A percentile compares a stretch with the other conserved stretches of the same genome.
phyloP scores from a whole-genome alignment of 139 green algal species.

The Coccomyxa sp. region DNA sequence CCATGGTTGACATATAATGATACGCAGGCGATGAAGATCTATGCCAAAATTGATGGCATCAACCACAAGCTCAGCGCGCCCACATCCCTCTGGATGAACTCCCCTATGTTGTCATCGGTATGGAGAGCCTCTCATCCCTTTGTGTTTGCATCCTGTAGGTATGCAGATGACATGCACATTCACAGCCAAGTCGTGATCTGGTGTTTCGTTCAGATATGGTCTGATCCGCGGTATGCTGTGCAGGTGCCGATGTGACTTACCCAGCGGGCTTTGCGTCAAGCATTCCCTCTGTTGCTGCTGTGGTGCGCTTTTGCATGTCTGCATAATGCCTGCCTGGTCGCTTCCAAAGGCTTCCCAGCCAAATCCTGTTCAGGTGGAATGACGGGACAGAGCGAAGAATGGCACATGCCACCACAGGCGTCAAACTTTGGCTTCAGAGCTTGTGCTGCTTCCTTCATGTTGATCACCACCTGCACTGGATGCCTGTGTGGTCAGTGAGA shows the following conservation, averaged over 20 bases:
- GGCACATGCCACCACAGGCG: too few species aligned
- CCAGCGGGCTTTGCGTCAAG: slow-evolving; percentile 29
- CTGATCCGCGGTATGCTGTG: too few species aligned
- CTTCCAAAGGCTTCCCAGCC: too few species aligned
- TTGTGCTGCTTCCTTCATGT: too few species aligned
- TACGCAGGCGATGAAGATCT: slow-evolving; percentile 58
- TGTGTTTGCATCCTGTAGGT: neutral
- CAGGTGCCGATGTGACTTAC: slow-evolving; percentile 55
- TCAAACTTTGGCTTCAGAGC: too few species aligned
- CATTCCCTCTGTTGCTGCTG: slow-evolving; percentile 49
- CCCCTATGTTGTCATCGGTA: slow-evolving; percentile 64
- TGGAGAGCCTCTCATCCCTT: neutral
- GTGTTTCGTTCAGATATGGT: too few species aligned
- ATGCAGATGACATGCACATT: neutral
- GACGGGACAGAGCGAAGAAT: too few species aligned
- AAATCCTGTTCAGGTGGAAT: too few species aligned
- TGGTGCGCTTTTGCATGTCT: slow-evolving; percentile 58
- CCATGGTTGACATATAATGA: neutral
- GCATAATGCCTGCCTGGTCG: too few species aligned
- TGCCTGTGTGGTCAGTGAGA: too few species aligned
- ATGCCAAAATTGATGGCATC: slow-evolving; percentile 61
- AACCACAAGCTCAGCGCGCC: slow-evolving; percentile 1
- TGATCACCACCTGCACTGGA: too few species aligned
- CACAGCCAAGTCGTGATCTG: too few species aligned
- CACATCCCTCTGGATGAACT: neutral